Conservation (phyloP, 306 rosid genomes). For the Inga leiocalycina region DNA sequence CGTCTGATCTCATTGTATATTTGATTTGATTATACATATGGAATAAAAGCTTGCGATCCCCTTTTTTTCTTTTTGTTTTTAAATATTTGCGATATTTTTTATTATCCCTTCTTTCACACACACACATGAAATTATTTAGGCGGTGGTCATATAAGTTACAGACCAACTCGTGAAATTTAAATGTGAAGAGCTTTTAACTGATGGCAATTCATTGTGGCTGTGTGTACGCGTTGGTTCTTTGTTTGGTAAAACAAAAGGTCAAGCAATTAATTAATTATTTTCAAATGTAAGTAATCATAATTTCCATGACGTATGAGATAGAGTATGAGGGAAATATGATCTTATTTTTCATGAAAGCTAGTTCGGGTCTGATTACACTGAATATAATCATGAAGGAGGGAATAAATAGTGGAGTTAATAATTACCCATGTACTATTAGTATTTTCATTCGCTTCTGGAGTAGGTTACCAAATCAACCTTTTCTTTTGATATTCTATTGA, state of each 20-base stretch:
- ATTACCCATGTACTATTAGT: neutral
- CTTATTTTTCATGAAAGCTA: neutral
- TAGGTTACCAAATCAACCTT: neutral
- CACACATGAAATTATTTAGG: neutral
- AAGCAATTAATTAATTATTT: neutral
- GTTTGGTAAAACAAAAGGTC: neutral
- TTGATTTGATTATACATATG: slow-evolving; percentile 41
- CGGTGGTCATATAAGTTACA: neutral
- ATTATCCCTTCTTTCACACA: no score
- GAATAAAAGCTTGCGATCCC: slow-evolving; percentile 50
- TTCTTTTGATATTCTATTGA: neutral
- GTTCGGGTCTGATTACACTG: no score
- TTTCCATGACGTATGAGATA: neutral
- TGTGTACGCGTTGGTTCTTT: neutral
- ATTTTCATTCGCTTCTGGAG: neutral
- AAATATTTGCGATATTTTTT: no score
- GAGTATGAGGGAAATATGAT: neutral
- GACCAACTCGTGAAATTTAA: neutral
- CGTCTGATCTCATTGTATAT: slow-evolving; percentile 63
- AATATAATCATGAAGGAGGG: neutral
- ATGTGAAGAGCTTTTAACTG: no score
- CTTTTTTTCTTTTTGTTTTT: no score
- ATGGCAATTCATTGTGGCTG: no score
- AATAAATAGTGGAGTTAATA: neutral
- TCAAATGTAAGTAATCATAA: neutral